phyloP scores from a whole-genome alignment of 176 grass and related monocot genomes.

The Musa troglodytarum region DNA sequence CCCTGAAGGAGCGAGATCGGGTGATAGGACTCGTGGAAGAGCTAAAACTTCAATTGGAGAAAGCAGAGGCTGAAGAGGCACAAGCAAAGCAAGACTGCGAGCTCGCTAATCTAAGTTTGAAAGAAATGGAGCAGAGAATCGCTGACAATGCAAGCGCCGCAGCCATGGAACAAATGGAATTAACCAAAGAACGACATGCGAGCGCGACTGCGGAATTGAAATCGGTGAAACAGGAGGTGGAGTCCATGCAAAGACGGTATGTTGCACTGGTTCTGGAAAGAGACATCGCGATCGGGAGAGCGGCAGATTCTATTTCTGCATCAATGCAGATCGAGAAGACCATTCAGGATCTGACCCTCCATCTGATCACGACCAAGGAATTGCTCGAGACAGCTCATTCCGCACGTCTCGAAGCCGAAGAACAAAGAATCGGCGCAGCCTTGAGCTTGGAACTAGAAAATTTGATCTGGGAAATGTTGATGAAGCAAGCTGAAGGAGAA shows the following conservation, averaged over 20 bases:
- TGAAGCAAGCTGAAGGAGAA: conserved; percentile 50
- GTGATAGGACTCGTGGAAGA: conserved; percentile 49
- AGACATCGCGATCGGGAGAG: conserved; percentile 38
- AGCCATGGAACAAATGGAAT: conserved; percentile 48
- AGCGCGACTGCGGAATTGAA: conserved; percentile 41
- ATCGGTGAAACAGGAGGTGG: conserved; percentile 55
- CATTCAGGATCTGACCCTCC: conserved; percentile 41
- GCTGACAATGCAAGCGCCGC: conserved; percentile 35
- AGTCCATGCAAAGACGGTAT: conserved; percentile 42
- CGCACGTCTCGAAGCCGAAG: conserved; percentile 49
- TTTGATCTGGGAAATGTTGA: conserved; percentile 35
- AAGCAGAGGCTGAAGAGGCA: conserved; percentile 36
- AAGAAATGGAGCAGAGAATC: conserved; percentile 55
- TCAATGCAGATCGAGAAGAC: conserved; percentile 42
- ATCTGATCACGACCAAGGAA: conserved; percentile 45
- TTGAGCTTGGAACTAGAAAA: conserved; percentile 52
- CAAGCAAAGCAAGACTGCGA: conserved; percentile 67
- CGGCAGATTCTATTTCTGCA: conserved; percentile 20
- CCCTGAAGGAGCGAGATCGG: conserved; percentile 30
- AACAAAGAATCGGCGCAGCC: conserved; percentile 34
- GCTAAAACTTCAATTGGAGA: conserved; percentile 57
- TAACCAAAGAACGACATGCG: conserved; percentile 31
- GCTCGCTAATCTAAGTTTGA: conserved; percentile 34
- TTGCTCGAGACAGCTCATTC: conserved; percentile 42
- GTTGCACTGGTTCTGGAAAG: conserved; percentile 33